These are phyloP conservation scores for Torulaspora indica DNA, from an alignment of 805 yeast genomes.

Conservation along the genomic window DNA sequence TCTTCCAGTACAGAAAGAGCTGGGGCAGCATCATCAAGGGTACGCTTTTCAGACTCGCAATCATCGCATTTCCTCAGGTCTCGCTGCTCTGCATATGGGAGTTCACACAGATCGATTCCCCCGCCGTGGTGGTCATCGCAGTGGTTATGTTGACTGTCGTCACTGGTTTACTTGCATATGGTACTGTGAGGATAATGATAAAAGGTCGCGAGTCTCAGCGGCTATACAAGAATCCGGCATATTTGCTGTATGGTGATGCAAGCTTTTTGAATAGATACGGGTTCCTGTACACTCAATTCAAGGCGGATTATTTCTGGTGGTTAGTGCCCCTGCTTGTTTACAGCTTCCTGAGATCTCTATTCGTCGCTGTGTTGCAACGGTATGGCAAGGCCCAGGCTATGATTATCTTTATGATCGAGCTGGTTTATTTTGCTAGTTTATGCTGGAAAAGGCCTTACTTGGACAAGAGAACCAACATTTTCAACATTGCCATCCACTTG, in stretches of 20 bases:
- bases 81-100: constrained; percentile 84
- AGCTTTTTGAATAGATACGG: constrained; percentile 82
- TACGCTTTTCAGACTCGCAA: constrained; percentile 72
- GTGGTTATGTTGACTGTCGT: constrained; percentile 59
- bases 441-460: constrained; percentile 80
- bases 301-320: constrained; percentile 86
- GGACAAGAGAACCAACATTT: constrained; percentile 92
- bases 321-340: constrained; percentile 60
- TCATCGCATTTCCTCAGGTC: constrained; percentile 85
- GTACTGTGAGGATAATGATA: constrained; percentile 66
- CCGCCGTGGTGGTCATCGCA: constrained; percentile 78
- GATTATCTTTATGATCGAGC: constrained; percentile 68
- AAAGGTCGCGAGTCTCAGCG: constrained; percentile 67
- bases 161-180: constrained; percentile 59
- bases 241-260: constrained; percentile 79
- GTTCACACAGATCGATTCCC: constrained; percentile 74
- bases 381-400: constrained; percentile 81
- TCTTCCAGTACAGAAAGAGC: constrained; percentile 70
- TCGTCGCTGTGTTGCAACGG: constrained; percentile 80
- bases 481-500: constrained; percentile 80
- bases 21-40: constrained; percentile 89
- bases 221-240: constrained; percentile 87
- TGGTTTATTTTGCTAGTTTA: constrained; percentile 58
- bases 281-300: constrained; percentile 83
- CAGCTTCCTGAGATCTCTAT: constrained; percentile 65